Conservation (phyloP, 139 green algal species). For the Chlorella ohadii region DNA sequence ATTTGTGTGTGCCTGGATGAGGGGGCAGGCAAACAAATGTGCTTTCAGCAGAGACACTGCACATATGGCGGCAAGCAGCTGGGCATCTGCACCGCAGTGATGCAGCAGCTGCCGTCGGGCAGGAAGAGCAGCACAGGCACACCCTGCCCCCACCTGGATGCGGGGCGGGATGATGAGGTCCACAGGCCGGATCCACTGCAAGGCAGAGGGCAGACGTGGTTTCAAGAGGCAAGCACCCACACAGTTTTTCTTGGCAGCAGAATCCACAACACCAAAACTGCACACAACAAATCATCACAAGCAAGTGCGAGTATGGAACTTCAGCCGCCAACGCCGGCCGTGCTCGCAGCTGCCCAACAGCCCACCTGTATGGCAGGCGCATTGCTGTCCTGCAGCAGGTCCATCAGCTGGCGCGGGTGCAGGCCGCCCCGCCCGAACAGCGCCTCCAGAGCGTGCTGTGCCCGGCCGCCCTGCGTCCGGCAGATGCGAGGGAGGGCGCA, state of each 20-base stretch:
- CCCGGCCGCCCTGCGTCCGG: not conserved
- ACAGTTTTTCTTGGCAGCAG: too few species aligned
- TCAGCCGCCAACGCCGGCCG: too few species aligned
- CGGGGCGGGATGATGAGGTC: slow-evolving; percentile 36
- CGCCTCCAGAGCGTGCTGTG: not conserved
- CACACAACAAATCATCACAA: too few species aligned
- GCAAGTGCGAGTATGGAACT: too few species aligned
- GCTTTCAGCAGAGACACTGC: too few species aligned
- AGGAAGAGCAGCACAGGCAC: too few species aligned
- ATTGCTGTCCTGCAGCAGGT: not conserved
- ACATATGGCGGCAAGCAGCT: not conserved
- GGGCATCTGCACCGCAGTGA: not conserved
- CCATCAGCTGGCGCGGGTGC: not conserved
- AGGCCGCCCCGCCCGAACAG: slow-evolving; percentile 1
- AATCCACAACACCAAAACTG: too few species aligned
- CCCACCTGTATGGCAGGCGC: not conserved
- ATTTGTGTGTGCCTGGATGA: not conserved
- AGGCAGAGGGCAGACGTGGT: not conserved
- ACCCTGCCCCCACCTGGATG: not conserved
- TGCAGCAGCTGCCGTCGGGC: too few species aligned
- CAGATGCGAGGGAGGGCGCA: too few species aligned
- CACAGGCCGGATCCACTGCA: slow-evolving; percentile 19
- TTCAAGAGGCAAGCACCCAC: too few species aligned
- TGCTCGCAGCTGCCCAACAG: too few species aligned
- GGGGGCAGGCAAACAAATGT: slow-evolving; percentile 2